Percentiles rank a stretch among this genome's conserved stretches.
Conservation (phyloP, 306 rosid genomes). For the Ammopiptanthus mongolicus region DNA sequence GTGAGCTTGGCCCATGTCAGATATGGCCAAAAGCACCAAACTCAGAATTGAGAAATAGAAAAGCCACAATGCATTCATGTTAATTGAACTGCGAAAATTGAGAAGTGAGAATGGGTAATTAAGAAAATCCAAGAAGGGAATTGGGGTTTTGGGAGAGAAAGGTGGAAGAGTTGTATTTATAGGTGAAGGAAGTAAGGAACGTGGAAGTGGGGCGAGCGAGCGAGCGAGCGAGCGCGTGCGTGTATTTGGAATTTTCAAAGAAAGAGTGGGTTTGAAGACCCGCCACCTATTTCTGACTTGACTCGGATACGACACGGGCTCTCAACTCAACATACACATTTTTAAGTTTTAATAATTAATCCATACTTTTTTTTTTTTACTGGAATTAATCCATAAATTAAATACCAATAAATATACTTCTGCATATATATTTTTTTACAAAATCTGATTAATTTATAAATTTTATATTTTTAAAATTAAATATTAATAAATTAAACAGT, state of each 20-base stretch:
- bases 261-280: constrained; percentile 15
- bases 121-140: neutral
- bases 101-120: no score
- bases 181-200: neutral
- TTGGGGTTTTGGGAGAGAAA: neutral
- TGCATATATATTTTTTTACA: no score
- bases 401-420: no score
- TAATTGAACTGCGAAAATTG: neutral
- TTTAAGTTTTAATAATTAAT: no score
- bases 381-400: no score
- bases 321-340: no score
- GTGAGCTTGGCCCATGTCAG: constrained; percentile 25
- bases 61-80: constrained; percentile 20
- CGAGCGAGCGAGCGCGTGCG: no score
- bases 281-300: constrained; percentile 14
- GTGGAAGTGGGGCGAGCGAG: no score
- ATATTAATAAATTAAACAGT: no score
- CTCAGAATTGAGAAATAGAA: constrained; percentile 29
- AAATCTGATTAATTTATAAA: no score
- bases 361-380: no score
- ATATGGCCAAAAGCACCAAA: constrained; percentile 27
- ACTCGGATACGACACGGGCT: constrained; percentile 16
- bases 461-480: no score
- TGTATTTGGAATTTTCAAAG: constrained; percentile 23
- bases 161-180: constrained; percentile 10